Evolutionary conservation across 176 grass and related monocot genomes (phyloP).

Genomic region (Rhynchospora breviuscula): DNA sequence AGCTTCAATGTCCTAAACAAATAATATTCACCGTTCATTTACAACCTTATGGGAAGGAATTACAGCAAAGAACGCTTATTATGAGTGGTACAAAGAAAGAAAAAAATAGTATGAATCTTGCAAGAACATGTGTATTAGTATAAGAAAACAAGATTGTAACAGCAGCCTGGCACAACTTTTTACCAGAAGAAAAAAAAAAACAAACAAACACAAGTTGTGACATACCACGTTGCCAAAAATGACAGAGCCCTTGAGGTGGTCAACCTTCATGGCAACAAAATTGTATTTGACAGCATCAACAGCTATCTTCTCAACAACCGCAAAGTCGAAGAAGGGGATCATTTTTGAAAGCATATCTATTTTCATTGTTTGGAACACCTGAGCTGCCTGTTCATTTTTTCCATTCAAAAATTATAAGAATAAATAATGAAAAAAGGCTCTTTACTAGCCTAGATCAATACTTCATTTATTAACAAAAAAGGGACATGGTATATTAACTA

Average conservation of each 20-base stretch:
- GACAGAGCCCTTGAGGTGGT: constrained; percentile 81
- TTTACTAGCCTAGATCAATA: background rate
- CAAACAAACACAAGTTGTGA: background rate
- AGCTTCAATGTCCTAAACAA: constrained; percentile 73
- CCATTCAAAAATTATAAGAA: background rate
- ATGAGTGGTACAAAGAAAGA: background rate
- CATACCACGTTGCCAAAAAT: constrained; percentile 94
- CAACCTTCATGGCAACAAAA: constrained; percentile 92
- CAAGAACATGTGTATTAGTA: too few relatives aligned
- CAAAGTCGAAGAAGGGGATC: constrained; percentile 89
- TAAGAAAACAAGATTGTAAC: background rate
- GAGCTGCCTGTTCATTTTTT: constrained; percentile 50
- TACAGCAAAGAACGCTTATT: background rate
- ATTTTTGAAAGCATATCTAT: constrained; percentile 84
- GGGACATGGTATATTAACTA: too few relatives aligned
- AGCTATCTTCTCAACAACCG: constrained; percentile 75
- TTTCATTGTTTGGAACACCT: constrained; percentile 86
- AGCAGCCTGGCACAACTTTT: background rate
- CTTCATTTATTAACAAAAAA: background rate
- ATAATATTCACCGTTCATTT: background rate
- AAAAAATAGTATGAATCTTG: too few relatives aligned
- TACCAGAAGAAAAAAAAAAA: background rate
- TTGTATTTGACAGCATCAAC: constrained; percentile 93
- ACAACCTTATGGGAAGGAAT: background rate
- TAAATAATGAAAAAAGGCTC: background rate